phyloP scores from a whole-genome alignment of 352 stramenopile genomes.

The Blastocystis sp. region DNA sequence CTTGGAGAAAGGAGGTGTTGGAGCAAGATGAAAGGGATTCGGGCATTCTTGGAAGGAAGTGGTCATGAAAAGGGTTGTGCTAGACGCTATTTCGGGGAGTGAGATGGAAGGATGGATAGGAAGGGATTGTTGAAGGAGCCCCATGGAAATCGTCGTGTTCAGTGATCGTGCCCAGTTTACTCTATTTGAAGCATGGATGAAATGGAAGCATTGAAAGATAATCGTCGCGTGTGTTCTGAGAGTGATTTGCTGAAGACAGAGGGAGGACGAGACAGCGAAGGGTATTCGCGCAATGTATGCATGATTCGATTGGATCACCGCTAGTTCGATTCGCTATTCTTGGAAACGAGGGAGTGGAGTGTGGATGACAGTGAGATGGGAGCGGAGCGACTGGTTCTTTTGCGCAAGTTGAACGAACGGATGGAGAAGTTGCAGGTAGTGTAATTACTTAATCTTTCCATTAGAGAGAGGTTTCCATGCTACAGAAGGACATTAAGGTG shows the following conservation, averaged over 20 bases:
- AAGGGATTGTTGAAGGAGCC: too few species aligned
- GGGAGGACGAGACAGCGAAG: not conserved
- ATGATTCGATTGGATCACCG: not conserved
- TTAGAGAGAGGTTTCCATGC: not conserved
- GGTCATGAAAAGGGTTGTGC: too few species aligned
- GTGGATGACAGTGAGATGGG: not conserved
- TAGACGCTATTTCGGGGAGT: too few species aligned
- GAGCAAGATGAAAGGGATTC: too few species aligned
- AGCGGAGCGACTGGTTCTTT: not conserved
- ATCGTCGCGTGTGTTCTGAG: not conserved
- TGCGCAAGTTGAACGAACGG: not conserved
- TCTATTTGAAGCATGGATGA: too few species aligned
- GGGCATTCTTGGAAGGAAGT: too few species aligned
- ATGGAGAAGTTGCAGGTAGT: not conserved
- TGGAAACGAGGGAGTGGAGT: not conserved
- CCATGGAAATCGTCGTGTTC: too few species aligned
- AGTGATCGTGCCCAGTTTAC: too few species aligned
- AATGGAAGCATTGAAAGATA: too few species aligned
- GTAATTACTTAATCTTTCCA: not conserved
- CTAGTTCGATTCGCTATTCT: not conserved
- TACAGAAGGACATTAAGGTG: slow-evolving; percentile 8
- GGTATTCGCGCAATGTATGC: not conserved
- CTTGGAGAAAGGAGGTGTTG: too few species aligned
- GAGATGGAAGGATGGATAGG: too few species aligned
- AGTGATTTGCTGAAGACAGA: not conserved